Conservation (phyloP, 176 grass and related monocot species). For the Oryza rufipogon region DNA sequence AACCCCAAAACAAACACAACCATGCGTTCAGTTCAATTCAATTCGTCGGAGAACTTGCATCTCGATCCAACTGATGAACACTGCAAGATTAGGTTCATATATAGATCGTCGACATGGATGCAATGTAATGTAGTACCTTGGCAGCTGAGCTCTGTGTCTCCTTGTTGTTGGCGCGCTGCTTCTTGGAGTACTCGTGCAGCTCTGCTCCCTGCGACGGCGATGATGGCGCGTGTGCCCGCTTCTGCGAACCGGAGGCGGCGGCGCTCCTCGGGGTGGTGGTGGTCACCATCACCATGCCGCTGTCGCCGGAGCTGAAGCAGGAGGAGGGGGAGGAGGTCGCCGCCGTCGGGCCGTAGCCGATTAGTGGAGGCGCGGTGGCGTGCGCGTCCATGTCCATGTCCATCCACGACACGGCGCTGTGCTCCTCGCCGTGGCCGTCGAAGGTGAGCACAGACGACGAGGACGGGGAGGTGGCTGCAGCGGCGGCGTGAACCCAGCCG, state of each 20-base stretch:
- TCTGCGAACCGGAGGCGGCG: neutral
- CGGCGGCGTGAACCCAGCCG: neutral
- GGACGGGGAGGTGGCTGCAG: neutral
- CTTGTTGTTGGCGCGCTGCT: neutral
- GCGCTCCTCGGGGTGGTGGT: neutral
- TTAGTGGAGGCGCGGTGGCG: neutral
- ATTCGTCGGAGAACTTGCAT: no score
- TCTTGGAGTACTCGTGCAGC: neutral
- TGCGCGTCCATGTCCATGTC: neutral
- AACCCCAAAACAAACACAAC: neutral
- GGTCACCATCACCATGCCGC: no score
- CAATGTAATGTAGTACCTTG: conserved; percentile 21
- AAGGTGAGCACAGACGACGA: conserved; percentile 29
- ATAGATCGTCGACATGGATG: neutral
- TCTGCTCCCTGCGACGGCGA: neutral
- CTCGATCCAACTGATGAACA: no score
- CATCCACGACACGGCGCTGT: neutral
- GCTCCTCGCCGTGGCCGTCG: neutral
- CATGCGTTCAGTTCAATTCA: no score
- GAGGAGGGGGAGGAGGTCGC: no score
- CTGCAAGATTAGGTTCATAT: no score
- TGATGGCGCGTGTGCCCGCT: neutral
- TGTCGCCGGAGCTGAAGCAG: neutral
- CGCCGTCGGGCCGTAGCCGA: neutral
- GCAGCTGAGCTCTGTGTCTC: neutral